phyloP scores from a whole-genome alignment of 129 eudicot genomes.

The Centaurea solstitialis region DNA sequence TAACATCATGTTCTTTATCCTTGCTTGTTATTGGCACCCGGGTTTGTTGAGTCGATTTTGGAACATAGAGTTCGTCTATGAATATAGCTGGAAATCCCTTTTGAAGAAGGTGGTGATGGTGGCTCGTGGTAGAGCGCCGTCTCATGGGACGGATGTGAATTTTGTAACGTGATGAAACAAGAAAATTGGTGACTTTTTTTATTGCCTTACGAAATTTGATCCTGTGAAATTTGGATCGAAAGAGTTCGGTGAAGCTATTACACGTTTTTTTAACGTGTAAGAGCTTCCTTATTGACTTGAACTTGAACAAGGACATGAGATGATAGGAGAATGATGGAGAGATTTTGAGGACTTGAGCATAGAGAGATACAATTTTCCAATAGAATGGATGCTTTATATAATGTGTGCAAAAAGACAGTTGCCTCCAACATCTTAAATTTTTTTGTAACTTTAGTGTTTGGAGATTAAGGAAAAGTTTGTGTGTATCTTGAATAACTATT shows the following conservation, averaged over 20 bases:
- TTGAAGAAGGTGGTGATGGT: constrained; percentile 15
- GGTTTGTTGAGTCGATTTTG: constrained; percentile 15
- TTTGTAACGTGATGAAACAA: not conserved
- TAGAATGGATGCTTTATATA: constrained; percentile 19
- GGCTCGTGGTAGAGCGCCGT: constrained; percentile 18
- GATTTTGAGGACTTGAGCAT: constrained; percentile 12
- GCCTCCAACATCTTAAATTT: not conserved
- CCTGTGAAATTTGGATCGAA: constrained; percentile 29
- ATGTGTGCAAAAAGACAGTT: not conserved
- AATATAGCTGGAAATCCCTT: constrained; percentile 43
- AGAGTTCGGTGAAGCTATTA: constrained; percentile 43
- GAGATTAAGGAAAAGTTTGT: not conserved
- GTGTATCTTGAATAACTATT: not conserved
- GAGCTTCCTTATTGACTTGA: constrained; percentile 48
- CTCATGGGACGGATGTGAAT: constrained; percentile 6
- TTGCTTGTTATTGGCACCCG: not conserved
- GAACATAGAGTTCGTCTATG: constrained; percentile 38
- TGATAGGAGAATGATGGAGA: not conserved
- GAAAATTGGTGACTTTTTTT: constrained; percentile 22
- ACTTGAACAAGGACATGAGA: constrained; percentile 41
- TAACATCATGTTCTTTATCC: constrained; percentile 7
- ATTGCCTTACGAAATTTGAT: constrained; percentile 26
- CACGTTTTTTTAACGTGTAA: constrained; percentile 47
- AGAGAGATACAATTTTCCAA: constrained; percentile 4
- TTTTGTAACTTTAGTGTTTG: not conserved